Base-by-base conservation (phyloP, 2,329 filamentous ascomycete genomes). In the Penicillium sp. region DNA sequence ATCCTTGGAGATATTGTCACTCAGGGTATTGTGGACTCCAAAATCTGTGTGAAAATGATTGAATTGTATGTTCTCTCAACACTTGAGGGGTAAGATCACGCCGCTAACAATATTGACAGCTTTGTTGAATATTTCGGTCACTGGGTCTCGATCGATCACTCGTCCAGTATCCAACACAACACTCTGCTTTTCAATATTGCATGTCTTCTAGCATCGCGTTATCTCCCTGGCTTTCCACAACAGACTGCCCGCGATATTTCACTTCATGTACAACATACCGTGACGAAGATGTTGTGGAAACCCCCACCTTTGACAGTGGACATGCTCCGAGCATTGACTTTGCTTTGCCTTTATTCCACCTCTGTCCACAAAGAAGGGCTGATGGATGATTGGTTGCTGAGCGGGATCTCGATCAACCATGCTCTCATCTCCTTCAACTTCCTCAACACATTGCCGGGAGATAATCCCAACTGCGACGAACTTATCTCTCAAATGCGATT, bases 311-410 rank as follows among this genome's bases (percentile, higher is more conserved):
- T 72, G 54, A 63, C 61, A n/a, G 64, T 62, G 27, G 67, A 70
- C 43, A 55, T 64, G n/a, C 63, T 72, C 3, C 69, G 71, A 51
- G 68, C 68, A 4, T 53, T 71, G 34, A 61, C 64, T 24, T 58
- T 72, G 13, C 65, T 72, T 24, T 69, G 67, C 45, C 55, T 72
- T 42, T 72, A 68, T 57, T 65, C 68, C 22, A 62, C 67, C 34
- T 64, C 67, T 3, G 62, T 68, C 6, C 67, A 71, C 38, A 71
- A 69, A 49, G 69, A 70, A 49, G 59, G 65, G 7, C 65, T 65
- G 16, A 69, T 72, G 59, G 69, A 72, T 43, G 67, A 67, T 60
- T 72, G 69, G 69, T 60, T 72, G 43, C 51, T 72, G 57, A 72
- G 69, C 61, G 69, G 69, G 53, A 68, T 69, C 56, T 68, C 69